A percentile compares a stretch with the other conserved stretches of the same genome.
phyloP scores from a whole-genome alignment of 164 flowering plant genomes.

The Chloranthus sessilifolius region DNA sequence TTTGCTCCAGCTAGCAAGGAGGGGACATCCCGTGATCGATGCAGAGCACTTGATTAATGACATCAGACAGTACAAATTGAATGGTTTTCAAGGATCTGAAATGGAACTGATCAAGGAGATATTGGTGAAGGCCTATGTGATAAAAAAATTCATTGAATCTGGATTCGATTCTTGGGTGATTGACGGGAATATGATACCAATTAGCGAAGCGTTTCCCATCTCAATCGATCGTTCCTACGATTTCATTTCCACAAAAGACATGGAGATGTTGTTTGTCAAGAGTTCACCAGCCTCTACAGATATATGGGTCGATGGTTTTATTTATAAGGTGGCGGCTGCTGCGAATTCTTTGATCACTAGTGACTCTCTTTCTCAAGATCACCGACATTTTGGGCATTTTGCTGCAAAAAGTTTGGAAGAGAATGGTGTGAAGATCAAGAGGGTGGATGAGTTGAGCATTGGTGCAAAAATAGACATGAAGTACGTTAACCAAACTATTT shows the following conservation, averaged over 20 bases:
- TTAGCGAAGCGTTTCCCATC: constrained; percentile 21
- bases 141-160: constrained; percentile 43
- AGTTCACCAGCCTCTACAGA: constrained; percentile 36
- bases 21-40: constrained; percentile 77
- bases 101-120: constrained; percentile 32
- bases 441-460: constrained; percentile 35
- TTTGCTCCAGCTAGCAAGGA: constrained; percentile 63
- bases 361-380: constrained; percentile 15
- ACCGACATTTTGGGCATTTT: constrained; percentile 23
- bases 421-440: constrained; percentile 28
- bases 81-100: constrained; percentile 20
- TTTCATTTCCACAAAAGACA: constrained; percentile 33
- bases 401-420: constrained; percentile 31
- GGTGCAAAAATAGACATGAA: constrained; percentile 22
- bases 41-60: constrained; percentile 34
- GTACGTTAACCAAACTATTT: constrained; percentile 22
- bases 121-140: constrained; percentile 40
- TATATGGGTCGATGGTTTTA: constrained; percentile 42
- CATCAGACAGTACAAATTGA: constrained; percentile 20
- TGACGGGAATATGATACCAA: constrained; percentile 42
- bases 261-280: constrained; percentile 36
- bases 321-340: constrained; percentile 22
- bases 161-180: constrained; percentile 43
- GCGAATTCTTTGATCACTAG: constrained; percentile 16
- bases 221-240: constrained; percentile 21